Conservation (phyloP, 306 rosid species). For the Cercis canadensis region DNA sequence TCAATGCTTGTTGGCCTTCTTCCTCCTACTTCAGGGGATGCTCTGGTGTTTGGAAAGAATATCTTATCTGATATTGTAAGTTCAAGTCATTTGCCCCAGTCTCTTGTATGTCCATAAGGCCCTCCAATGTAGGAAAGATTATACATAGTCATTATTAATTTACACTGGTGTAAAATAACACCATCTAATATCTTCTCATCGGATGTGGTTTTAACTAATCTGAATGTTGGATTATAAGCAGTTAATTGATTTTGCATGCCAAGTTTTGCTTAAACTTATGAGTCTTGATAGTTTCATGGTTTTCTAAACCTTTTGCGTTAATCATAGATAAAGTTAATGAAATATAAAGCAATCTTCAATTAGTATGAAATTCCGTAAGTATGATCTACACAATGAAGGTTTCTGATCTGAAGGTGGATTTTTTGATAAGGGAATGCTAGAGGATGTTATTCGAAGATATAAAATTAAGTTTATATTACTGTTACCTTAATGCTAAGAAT, state of each 20-base stretch:
- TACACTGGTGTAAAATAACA: neutral
- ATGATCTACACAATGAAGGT: neutral
- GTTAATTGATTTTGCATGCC: neutral
- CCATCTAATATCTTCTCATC: neutral
- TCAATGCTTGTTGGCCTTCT: slow-evolving; percentile 97
- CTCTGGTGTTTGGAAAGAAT: slow-evolving; percentile 87
- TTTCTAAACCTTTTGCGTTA: neutral
- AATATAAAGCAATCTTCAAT: slow-evolving; percentile 1
- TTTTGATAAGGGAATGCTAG: neutral
- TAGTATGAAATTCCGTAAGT: neutral
- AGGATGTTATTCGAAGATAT: neutral
- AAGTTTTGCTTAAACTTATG: neutral
- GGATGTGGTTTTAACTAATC: no score
- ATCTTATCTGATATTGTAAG: slow-evolving; percentile 77
- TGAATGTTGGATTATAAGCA: neutral
- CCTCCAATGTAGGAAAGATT: neutral
- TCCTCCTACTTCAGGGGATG: slow-evolving; percentile 95
- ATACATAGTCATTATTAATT: neutral
- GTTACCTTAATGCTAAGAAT: neutral
- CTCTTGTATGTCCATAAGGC: neutral
- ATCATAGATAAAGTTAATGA: neutral
- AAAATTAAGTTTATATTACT: no score
- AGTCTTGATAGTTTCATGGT: neutral
- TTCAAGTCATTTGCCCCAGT: slow-evolving; percentile 24
- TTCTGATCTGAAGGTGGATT: neutral